Percentiles rank a stretch among this genome's conserved stretches.
Conservation (phyloP, 1,284 basidiomycete species). For the Ceratobasidium sp. region DNA sequence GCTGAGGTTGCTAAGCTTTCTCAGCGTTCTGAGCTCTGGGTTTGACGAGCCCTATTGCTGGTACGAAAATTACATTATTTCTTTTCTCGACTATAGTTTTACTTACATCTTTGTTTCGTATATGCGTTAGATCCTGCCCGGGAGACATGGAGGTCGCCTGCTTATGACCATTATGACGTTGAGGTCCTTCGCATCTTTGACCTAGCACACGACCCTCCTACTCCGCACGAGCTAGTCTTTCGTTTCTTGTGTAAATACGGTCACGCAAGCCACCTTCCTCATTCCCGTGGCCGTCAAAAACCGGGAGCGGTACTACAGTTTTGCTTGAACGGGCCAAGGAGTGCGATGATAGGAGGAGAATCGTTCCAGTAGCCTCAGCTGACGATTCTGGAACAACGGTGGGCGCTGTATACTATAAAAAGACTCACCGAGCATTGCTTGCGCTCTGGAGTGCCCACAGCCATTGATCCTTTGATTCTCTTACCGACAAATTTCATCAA, state of each 20-base stretch:
- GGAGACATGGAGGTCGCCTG: neutral
- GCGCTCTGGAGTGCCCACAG: constrained; percentile 11
- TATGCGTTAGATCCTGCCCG: neutral
- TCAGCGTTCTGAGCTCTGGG: too few species aligned
- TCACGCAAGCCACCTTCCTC: neutral
- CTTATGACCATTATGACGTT: neutral
- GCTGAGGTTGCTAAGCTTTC: too few species aligned
- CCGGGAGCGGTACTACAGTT: neutral
- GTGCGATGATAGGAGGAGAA: constrained; percentile 6
- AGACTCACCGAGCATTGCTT: constrained; percentile 4
- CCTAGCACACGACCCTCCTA: constrained; percentile 45
- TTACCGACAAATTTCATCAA: constrained; percentile 50
- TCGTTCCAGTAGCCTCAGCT: too few species aligned
- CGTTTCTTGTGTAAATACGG: constrained; percentile 54
- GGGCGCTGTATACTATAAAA: neutral
- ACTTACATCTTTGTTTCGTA: too few species aligned
- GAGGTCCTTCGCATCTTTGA: constrained; percentile 56
- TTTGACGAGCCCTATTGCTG: too few species aligned
- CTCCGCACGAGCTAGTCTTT: constrained; percentile 63
- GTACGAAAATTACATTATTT: too few species aligned
- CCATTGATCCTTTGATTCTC: constrained; percentile 48
- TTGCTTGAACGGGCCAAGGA: neutral
- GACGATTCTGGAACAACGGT: too few species aligned
- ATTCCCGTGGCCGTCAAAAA: neutral
- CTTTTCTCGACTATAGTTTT: too few species aligned